Percentiles rank a stretch among this genome's conserved stretches.
phyloP scores from a whole-genome alignment of 441 rosid genomes.

The Erysimum pusillum region DNA sequence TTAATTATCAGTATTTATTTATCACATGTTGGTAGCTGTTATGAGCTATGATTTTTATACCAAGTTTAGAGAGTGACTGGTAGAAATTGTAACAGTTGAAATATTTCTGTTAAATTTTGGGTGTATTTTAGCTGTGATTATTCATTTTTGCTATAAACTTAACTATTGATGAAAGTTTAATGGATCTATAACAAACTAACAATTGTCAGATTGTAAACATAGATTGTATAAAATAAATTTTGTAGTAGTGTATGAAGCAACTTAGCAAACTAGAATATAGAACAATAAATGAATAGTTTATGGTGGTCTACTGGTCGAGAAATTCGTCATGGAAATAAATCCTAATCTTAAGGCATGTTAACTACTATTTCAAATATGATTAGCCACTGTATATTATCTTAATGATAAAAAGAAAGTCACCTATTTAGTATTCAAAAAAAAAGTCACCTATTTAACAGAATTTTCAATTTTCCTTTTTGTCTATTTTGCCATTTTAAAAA shows the following conservation, averaged over 20 bases:
- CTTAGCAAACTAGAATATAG: background rate
- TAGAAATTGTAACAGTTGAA: background rate
- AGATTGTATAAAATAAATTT: background rate
- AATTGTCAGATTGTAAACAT: background rate
- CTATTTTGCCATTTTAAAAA: background rate
- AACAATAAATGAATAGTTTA: background rate
- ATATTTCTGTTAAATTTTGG: background rate
- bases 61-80: conserved; percentile 1
- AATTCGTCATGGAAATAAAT: background rate
- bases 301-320: background rate
- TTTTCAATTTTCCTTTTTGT: too few relatives aligned
- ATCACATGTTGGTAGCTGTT: conserved; percentile 9
- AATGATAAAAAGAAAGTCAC: background rate
- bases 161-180: conserved; percentile 5
- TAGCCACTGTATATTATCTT: background rate
- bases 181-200: background rate
- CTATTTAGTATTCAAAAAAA: background rate
- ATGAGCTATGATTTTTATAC: conserved; percentile 4
- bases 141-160: background rate
- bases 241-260: background rate
- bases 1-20: background rate
- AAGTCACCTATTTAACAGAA: background rate
- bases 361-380: background rate
- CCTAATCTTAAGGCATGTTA: background rate
- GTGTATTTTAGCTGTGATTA: conserved; percentile 3